Base-by-base conservation (phyloP, 306 rosid genomes). In the Notholithocarpus densiflorus region DNA sequence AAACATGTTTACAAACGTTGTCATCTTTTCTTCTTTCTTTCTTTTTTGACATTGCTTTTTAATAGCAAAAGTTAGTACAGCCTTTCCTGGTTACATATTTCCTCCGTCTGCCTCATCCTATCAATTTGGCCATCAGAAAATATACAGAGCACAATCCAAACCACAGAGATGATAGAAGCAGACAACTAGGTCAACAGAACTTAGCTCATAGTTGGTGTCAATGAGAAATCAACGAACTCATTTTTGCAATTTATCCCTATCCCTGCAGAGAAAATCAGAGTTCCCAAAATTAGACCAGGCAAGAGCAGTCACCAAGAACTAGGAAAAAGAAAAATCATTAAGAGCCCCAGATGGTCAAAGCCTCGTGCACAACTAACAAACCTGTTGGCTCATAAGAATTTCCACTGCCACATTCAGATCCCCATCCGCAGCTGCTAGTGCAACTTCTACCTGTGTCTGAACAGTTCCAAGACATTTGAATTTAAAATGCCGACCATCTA, bases 401-500 rank as follows among this genome's bases (percentile, higher is more conserved):
- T 95, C 98, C 19, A 89, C 97, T 18, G 98, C 98, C 72, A 93
- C 93, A 45, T 86, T 89, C 77, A 95, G 84, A 86, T 95, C 96
- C 37, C 98, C 97, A 68, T 95, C 98, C 24, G 98, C 98, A n/a
- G 98, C 98, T 56, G 94, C 97, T 48, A 95, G 84, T 4, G 98
- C 97, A 76, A 95, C 98, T 84, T 95, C 98, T 73, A 95, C 98
- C 82, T 95, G 98, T 14, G 98, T 95, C 98, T 95, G 96, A 73
- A 80, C 34, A 84, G 37, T 37, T 71, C 74, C 40, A 83, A 72
- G 57, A 83, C 29, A 75, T 74, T 76, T 40, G 82, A 77, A 76
- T 72, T 61, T 18, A 75, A 14, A 23, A 23, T 19, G 72, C 72
- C 71, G 18, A 19, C 24, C 52, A 72, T 76, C 74, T 29, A 76